Evolutionary conservation across 306 rosid genomes (phyloP).

Genomic region (Datisca glomerata): DNA sequence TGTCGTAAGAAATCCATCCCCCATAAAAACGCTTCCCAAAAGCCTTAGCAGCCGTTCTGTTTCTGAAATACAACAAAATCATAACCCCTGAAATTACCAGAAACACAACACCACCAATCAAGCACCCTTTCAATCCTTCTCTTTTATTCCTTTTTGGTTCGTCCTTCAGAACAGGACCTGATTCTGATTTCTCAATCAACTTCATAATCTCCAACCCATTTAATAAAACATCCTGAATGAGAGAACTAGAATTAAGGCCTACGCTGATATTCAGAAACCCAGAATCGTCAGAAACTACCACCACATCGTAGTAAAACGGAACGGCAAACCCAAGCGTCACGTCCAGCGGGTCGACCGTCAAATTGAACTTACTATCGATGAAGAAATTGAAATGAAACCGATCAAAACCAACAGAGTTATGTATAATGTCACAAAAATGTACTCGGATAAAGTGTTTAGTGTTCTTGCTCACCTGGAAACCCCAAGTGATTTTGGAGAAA

Average conservation of each 20-base stretch:
- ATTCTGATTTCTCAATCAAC: constrained; percentile 1
- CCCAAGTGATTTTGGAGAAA: constrained; percentile 3
- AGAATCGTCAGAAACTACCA: neutral
- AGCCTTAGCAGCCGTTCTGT: neutral
- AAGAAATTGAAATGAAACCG: neutral
- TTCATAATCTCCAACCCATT: constrained; percentile 10
- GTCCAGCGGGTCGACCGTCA: fast-evolving
- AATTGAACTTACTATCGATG: neutral
- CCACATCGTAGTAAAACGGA: constrained; percentile 1
- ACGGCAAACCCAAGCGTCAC: neutral
- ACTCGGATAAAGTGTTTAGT: neutral
- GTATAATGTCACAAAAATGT: constrained; percentile 3
- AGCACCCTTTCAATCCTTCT: neutral
- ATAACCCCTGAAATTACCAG: neutral
- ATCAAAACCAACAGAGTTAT: neutral
- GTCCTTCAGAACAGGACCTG: neutral
- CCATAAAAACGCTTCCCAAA: neutral
- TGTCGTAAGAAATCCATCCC: neutral
- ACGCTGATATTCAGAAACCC: constrained; percentile 1
- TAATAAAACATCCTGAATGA: neutral
- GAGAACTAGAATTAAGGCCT: neutral
- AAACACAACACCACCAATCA: neutral
- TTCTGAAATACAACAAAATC: neutral
- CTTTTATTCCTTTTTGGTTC: neutral
- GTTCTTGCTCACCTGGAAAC: constrained; percentile 7